A percentile compares a stretch with the other conserved stretches of the same genome.
phyloP scores from a whole-genome alignment of 1,284 basidiomycete species.

The Exobasidium rhododendri region DNA sequence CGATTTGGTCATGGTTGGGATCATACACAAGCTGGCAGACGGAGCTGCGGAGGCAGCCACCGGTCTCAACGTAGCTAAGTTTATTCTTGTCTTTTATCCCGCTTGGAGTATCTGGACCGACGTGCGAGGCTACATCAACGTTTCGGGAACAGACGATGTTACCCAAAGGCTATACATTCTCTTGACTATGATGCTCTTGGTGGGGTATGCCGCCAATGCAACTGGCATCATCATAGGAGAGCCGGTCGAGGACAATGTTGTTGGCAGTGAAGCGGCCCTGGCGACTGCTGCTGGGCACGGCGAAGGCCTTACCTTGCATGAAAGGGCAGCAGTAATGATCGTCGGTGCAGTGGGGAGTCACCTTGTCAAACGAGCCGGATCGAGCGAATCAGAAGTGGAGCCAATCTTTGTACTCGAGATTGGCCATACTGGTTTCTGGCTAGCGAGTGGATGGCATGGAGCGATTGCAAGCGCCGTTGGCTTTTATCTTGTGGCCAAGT shows the following conservation, averaged over 20 bases:
- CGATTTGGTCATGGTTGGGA: slow-evolving; percentile 49
- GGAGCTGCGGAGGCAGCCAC: slow-evolving; percentile 31
- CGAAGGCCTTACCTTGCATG: not conserved
- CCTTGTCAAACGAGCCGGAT: not conserved
- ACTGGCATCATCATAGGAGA: slow-evolving; percentile 26
- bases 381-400: not conserved
- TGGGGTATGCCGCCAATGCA: slow-evolving; percentile 51
- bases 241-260: slow-evolving; percentile 14
- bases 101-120: slow-evolving; percentile 49
- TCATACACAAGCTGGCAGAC: slow-evolving; percentile 44
- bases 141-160: slow-evolving; percentile 51
- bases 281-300: not conserved
- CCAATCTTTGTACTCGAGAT: slow-evolving; percentile 19
- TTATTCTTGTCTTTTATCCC: slow-evolving; percentile 50
- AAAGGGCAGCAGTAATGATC: not conserved
- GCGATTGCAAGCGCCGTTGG: slow-evolving; percentile 37
- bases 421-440: slow-evolving; percentile 29
- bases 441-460: slow-evolving; percentile 30
- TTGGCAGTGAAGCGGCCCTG: not conserved
- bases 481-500: slow-evolving; percentile 47
- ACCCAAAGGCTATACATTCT: slow-evolving; percentile 45
- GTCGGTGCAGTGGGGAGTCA: not conserved
- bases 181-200: slow-evolving; percentile 48
- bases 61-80: slow-evolving; percentile 49
- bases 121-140: slow-evolving; percentile 45